A percentile compares a stretch with the other conserved stretches of the same genome.
Evolutionary conservation across 257 asterid genomes (phyloP).

Genomic region (Schizonepeta tenuifolia): DNA sequence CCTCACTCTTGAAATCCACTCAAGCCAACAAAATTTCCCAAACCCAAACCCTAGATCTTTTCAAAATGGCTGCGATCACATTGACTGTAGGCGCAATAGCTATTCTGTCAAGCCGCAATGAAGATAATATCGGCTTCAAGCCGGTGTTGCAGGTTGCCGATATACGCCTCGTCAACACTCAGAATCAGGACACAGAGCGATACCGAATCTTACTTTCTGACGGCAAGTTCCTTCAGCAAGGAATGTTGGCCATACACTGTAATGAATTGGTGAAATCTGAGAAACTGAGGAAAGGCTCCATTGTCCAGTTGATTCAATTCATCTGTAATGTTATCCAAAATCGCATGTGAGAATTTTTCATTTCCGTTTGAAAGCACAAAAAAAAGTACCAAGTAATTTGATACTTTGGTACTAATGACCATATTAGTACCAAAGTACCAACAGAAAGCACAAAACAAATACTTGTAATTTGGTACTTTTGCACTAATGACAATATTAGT

Average conservation of each 20-base stretch:
- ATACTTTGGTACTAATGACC: too few species aligned
- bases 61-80: constrained; percentile 45
- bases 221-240: constrained; percentile 64
- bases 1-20: constrained; percentile 1
- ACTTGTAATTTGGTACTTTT: too few species aligned
- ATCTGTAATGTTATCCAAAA: constrained; percentile 64
- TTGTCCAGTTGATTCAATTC: constrained; percentile 65
- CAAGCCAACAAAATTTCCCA: neutral
- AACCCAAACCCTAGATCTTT: constrained; percentile 6
- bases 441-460: too few species aligned
- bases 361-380: too few species aligned
- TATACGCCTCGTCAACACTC: constrained; percentile 56
- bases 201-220: constrained; percentile 78
- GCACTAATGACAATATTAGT: too few species aligned
- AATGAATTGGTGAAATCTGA: constrained; percentile 61
- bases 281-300: constrained; percentile 67
- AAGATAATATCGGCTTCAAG: constrained; percentile 37
- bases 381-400: too few species aligned
- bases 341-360: constrained; percentile 52
- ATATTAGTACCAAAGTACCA: too few species aligned
- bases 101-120: constrained; percentile 47
- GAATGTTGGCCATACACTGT: constrained; percentile 83
- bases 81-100: constrained; percentile 71
- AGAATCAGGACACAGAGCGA: constrained; percentile 55
- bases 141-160: constrained; percentile 79